phyloP scores from a whole-genome alignment of 257 asterid species.

The Plantago major region DNA sequence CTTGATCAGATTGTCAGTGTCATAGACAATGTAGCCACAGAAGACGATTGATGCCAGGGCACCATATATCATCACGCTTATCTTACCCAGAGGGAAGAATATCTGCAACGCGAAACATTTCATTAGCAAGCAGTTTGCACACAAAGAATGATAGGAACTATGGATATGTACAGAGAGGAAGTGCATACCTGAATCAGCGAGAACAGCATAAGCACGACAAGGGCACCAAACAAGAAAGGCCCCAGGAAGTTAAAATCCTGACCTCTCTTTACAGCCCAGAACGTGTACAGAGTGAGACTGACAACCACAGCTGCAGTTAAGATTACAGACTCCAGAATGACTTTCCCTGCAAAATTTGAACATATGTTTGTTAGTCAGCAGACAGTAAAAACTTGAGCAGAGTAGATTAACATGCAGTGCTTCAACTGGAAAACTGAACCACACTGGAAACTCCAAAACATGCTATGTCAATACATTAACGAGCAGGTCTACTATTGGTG shows the following conservation, averaged over 20 bases:
- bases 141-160: neutral
- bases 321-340: conserved; percentile 87
- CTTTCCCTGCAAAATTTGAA: conserved; percentile 48
- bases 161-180: neutral
- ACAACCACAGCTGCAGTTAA: conserved; percentile 88
- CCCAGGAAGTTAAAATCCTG: conserved; percentile 92
- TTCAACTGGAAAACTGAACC: too few relatives aligned
- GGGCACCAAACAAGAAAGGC: conserved; percentile 89
- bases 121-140: neutral
- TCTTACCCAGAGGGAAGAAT: conserved; percentile 85
- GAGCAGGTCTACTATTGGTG: too few relatives aligned
- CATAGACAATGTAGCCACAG: conserved; percentile 88
- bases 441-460: too few relatives aligned
- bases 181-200: conserved; percentile 72
- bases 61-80: conserved; percentile 59
- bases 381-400: neutral
- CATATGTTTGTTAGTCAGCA: neutral
- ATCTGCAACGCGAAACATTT: conserved; percentile 41
- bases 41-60: conserved; percentile 80
- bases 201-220: conserved; percentile 64
- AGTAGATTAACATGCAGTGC: too few relatives aligned
- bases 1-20: conserved; percentile 90
- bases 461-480: too few relatives aligned
- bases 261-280: conserved; percentile 99
- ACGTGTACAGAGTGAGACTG: conserved; percentile 84